Conservation (phyloP, 306 rosid species). For the Coriaria nepalensis region DNA sequence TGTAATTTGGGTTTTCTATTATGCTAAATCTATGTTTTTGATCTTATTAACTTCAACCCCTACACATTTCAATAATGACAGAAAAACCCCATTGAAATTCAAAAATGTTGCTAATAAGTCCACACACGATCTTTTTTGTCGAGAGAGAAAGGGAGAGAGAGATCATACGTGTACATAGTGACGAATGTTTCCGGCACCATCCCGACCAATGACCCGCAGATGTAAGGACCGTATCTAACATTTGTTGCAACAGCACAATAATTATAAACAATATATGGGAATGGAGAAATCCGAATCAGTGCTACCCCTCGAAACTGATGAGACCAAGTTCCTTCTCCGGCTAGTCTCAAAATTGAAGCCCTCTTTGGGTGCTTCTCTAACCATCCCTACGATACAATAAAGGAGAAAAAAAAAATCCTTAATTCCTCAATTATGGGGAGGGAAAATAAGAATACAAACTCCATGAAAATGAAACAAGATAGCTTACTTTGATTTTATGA, state of each 20-base stretch:
- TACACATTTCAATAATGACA: too few relatives aligned
- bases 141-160: neutral
- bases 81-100: too few relatives aligned
- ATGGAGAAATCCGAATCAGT: constrained; percentile 87
- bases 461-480: too few relatives aligned
- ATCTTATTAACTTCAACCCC: too few relatives aligned
- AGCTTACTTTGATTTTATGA: too few relatives aligned
- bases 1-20: too few relatives aligned
- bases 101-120: neutral
- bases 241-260: constrained; percentile 84
- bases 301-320: constrained; percentile 78
- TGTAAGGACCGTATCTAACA: constrained; percentile 74
- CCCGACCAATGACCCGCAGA: constrained; percentile 76
- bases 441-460: neutral
- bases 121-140: neutral
- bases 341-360: constrained; percentile 65
- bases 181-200: constrained; percentile 66
- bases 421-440: neutral
- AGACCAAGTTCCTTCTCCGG: constrained; percentile 84
- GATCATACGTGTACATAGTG: constrained; percentile 70
- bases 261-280: constrained; percentile 75
- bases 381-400: constrained; percentile 46
- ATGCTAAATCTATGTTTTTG: too few relatives aligned
- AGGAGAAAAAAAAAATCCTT: constrained; percentile 3
- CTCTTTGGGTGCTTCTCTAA: constrained; percentile 71